Conservation (phyloP, 805 yeast genomes). For the Helenozyma rhizophorensis region DNA sequence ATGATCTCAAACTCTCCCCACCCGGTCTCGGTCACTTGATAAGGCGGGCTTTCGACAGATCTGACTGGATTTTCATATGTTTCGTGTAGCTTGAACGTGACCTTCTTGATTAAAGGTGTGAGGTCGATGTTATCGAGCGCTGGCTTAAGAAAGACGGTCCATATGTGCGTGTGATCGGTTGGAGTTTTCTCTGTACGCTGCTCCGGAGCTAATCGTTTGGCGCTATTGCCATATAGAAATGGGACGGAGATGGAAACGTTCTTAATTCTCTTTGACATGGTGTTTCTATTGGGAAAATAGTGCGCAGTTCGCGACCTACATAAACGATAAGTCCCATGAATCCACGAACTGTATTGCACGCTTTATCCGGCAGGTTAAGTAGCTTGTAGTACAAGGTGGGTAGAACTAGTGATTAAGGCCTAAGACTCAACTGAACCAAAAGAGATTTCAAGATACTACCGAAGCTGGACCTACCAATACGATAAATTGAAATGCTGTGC, state of each 20-base stretch:
- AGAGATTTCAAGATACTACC: too few species aligned
- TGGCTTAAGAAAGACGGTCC: slow-evolving; percentile 93
- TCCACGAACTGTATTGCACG: too few species aligned
- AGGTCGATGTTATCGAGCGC: slow-evolving; percentile 64
- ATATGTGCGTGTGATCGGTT: slow-evolving; percentile 86
- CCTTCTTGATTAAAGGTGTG: slow-evolving; percentile 78
- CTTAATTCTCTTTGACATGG: slow-evolving; percentile 22
- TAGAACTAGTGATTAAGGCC: too few species aligned
- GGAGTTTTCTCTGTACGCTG: slow-evolving; percentile 57
- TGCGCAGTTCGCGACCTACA: neutral
- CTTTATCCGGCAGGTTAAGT: too few species aligned
- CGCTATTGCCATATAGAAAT: slow-evolving; percentile 75
- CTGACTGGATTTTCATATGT: slow-evolving; percentile 88
- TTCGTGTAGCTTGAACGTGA: slow-evolving; percentile 91
- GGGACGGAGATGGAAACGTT: slow-evolving; percentile 65
- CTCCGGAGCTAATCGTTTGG: slow-evolving; percentile 54
- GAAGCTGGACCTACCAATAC: too few species aligned
- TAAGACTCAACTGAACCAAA: too few species aligned
- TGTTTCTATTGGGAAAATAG: too few species aligned
- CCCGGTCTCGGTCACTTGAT: slow-evolving; percentile 93
- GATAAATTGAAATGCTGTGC: too few species aligned
- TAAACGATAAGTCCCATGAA: neutral
- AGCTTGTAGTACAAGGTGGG: too few species aligned
- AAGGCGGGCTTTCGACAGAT: slow-evolving; percentile 85
- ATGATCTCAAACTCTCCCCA: slow-evolving; percentile 99